Percentiles rank a stretch among this genome's conserved stretches.
Evolutionary conservation across 306 rosid species (phyloP).

Genomic region (Trichosanthes truncata): DNA sequence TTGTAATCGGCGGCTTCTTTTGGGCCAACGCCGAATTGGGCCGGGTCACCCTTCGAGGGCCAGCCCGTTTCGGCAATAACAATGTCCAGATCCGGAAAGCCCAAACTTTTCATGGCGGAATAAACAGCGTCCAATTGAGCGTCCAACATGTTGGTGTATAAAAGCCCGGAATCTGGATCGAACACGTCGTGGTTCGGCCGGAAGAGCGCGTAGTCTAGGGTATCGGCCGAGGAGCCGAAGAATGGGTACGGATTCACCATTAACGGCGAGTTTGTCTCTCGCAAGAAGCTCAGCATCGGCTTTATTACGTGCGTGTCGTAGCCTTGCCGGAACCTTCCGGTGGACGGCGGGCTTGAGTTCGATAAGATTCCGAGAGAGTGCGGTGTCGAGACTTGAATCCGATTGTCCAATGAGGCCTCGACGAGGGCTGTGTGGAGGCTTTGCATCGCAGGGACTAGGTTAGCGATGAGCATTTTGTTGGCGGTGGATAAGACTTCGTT

Average conservation of each 20-base stretch:
- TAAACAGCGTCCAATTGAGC: slow-evolving; percentile 67
- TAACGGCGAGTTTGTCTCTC: slow-evolving; percentile 47
- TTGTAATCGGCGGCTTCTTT: slow-evolving; percentile 42
- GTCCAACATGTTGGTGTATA: slow-evolving; percentile 65
- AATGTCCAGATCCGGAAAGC: slow-evolving; percentile 52
- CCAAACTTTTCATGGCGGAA: slow-evolving; percentile 44
- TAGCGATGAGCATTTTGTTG: slow-evolving; percentile 34
- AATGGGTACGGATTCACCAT: slow-evolving; percentile 73
- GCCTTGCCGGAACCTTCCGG: slow-evolving; percentile 64
- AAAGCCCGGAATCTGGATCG: slow-evolving; percentile 31
- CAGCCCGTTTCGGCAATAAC: slow-evolving; percentile 69
- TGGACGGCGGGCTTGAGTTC: slow-evolving; percentile 68
- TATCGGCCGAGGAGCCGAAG: slow-evolving; percentile 34
- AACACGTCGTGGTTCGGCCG: slow-evolving; percentile 33
- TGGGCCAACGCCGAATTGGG: slow-evolving; percentile 40
- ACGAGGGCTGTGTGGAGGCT: slow-evolving; percentile 49
- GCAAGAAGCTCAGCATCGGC: slow-evolving; percentile 59
- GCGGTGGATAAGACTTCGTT: slow-evolving; percentile 65
- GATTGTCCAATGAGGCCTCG: slow-evolving; percentile 26
- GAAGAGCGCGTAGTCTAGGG: slow-evolving; percentile 52
- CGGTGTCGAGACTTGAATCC: slow-evolving; percentile 58
- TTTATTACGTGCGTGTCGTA: slow-evolving; percentile 56
- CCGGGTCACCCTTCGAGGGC: slow-evolving; percentile 38
- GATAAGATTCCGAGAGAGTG: slow-evolving; percentile 63
- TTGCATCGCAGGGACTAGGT: slow-evolving; percentile 65